Percentiles rank a stretch among this genome's conserved stretches.
These are phyloP conservation scores for Aspergillus sergii DNA, from an alignment of 2,329 filamentous ascomycete genomes.

Conservation along the genomic window DNA sequence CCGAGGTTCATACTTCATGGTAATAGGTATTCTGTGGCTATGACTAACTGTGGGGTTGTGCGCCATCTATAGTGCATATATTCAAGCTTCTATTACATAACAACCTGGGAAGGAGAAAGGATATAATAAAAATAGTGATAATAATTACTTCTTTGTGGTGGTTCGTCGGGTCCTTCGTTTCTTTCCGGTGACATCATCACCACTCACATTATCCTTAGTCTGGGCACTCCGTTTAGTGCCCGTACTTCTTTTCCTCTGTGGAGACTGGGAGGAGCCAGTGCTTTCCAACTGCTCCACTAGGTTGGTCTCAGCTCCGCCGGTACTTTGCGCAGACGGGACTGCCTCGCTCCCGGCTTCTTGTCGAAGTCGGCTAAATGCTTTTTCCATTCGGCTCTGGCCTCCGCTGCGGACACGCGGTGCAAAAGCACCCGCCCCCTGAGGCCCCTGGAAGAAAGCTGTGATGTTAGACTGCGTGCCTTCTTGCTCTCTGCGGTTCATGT, in stretches of 20 bases:
- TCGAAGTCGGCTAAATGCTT: slow-evolving; percentile 70
- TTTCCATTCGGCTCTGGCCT: slow-evolving; percentile 73
- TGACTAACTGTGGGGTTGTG: neutral
- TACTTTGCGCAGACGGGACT: slow-evolving; percentile 14
- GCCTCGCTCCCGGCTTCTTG: slow-evolving; percentile 50
- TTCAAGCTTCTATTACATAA: slow-evolving; percentile 10
- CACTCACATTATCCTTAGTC: slow-evolving; percentile 10
- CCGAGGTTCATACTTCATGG: neutral
- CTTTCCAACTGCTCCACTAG: slow-evolving; percentile 6
- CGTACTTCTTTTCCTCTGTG: slow-evolving; percentile 17
- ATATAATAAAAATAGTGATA: neutral
- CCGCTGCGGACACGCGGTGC: slow-evolving; percentile 66
- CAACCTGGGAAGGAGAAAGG: neutral
- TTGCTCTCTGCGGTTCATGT: slow-evolving; percentile 85
- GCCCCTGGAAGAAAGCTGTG: slow-evolving; percentile 83
- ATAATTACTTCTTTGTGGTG: slow-evolving; percentile 6
- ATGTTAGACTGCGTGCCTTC: slow-evolving; percentile 97
- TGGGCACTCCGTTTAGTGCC: slow-evolving; percentile 19
- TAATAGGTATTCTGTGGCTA: neutral
- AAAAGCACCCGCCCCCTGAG: slow-evolving; percentile 62
- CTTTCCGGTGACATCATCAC: slow-evolving; percentile 24
- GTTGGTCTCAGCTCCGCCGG: slow-evolving; percentile 5
- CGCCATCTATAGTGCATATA: neutral
- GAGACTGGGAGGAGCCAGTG: neutral
- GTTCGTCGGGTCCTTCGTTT: slow-evolving; percentile 27